Conservation (phyloP, 2,329 filamentous ascomycete genomes). For the Aspergillus uvarum region DNA sequence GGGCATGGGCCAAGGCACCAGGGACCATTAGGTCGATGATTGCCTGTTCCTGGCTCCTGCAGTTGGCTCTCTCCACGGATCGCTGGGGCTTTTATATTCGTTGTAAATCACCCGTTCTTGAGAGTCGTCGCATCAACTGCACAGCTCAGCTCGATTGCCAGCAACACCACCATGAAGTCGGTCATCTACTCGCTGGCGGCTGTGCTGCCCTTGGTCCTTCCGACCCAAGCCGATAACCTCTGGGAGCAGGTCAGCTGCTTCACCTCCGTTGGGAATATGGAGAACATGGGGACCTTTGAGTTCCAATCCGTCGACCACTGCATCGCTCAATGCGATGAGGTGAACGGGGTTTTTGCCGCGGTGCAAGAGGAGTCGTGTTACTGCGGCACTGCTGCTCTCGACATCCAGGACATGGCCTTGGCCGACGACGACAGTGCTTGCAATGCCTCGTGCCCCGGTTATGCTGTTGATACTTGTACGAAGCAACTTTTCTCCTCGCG, state of each 20-base stretch:
- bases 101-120: not conserved
- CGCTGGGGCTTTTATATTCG: not conserved
- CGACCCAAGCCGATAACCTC: not conserved
- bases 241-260: not conserved
- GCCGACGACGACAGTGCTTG: not conserved
- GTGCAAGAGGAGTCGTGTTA: not conserved
- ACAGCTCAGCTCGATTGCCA: too few relatives aligned
- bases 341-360: not conserved
- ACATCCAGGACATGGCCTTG: not conserved
- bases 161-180: not conserved
- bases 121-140: not conserved
- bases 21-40: not conserved
- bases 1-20: not conserved
- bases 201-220: not conserved
- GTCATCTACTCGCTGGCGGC: not conserved
- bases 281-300: not conserved
- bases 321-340: not conserved
- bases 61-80: not conserved
- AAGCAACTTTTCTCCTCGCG: not conserved
- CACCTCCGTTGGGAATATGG: not conserved
- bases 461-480: not conserved
- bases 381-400: not conserved
- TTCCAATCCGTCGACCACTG: not conserved
- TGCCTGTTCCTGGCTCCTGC: not conserved
- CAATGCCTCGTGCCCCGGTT: not conserved